Evolutionary conservation across 257 asterid genomes (phyloP).

Genomic region (Solanum pimpinellifolium): DNA sequence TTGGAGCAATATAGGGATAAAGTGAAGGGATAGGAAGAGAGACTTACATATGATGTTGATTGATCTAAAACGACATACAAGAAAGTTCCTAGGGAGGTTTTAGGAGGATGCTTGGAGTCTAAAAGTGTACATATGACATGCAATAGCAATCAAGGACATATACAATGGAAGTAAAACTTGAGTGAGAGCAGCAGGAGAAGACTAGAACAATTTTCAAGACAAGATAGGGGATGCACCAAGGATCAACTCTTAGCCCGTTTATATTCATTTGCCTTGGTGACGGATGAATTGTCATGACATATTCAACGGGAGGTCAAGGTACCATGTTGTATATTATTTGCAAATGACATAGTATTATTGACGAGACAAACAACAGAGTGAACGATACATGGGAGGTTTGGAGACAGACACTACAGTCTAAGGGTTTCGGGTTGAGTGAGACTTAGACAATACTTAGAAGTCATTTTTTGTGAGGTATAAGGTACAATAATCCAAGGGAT

Average conservation of each 20-base stretch:
- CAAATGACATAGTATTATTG: not conserved
- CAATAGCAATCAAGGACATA: not conserved
- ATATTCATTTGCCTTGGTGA: not conserved
- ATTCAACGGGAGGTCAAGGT: not conserved
- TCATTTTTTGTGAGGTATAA: not conserved
- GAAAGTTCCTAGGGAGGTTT: not conserved
- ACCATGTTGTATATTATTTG: not conserved
- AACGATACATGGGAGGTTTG: not conserved
- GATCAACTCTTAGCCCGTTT: not conserved
- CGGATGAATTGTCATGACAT: not conserved
- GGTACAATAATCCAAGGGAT: not conserved
- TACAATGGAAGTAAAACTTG: not conserved
- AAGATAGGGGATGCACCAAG: not conserved
- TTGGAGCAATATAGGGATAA: not conserved
- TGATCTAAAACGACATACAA: not conserved
- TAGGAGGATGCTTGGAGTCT: not conserved
- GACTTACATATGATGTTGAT: not conserved
- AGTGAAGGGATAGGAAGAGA: not conserved
- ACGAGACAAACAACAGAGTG: not conserved
- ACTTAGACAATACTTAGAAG: not conserved
- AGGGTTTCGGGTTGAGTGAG: not conserved
- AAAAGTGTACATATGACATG: not conserved
- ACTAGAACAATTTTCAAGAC: not conserved
- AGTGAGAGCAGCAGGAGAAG: not conserved
- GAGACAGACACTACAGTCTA: not conserved